Evolutionary conservation across 2,329 filamentous ascomycete genomes (phyloP), one percentile per base, ranked within the genome.

Genomic region (Botrytis paeoniae): DNA sequence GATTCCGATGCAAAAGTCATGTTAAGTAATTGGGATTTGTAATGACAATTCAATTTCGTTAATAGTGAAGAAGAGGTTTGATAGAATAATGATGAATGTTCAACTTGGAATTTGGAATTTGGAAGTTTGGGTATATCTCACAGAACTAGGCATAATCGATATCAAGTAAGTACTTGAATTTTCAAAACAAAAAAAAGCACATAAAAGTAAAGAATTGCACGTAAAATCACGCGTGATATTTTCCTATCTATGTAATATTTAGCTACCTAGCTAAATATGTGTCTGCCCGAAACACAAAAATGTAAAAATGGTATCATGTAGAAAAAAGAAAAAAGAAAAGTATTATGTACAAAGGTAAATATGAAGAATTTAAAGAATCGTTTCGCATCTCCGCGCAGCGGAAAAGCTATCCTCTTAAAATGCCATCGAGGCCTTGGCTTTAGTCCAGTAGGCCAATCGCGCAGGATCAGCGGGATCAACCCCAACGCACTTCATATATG

Each of bases 401-500:
- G n/a, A 69, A 64, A 20, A 39, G 9, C 6, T 14, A 12, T 16
- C 22, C 25, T 29, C 37, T 43, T 54, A 62, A 70, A 64, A 73
- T 61, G 9, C 80, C 81, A 69, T 70, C 35, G 81, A 83, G 48
- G 82, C 73, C 68, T 83, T 81, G 35, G 87, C 88, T 73, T 81
- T 81, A 45, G 78, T 79, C 87, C 87, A 90, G 72, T 86, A 85
- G 39, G 78, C 79, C 76, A 83, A 82, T 41, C 88, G 80, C 35
- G 84, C 85, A 25, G 41, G 9, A 45, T 82, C 80, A 14, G 83
- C 85, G 22, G 82, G 81, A 0, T 83, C 82, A 4, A 87, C 88
- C 0, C 83, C 83, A 59, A 91, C 83, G 81, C 89, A 91, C 2
- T 79, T 76, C 74, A 91, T 80, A 80, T 89, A 91, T 35, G 78